Evolutionary conservation across 2,329 filamentous ascomycete genomes (phyloP), one percentile per base, ranked within the genome.

Genomic region (Phaeosphaeriaceae sp.): DNA sequence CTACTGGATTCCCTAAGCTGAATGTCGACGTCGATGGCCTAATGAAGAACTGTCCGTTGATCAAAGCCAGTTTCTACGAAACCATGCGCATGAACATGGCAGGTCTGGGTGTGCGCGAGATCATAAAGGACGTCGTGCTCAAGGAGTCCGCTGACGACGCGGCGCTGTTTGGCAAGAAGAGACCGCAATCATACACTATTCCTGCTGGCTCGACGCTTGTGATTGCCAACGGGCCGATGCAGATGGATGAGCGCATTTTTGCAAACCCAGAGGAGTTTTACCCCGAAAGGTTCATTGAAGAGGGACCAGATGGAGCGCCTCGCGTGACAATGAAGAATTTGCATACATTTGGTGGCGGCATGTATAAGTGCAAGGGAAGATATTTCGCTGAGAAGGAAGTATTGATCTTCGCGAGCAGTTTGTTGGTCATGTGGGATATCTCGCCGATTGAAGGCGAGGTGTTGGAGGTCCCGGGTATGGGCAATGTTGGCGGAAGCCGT

Each of bases 371-470:
- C 45, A 63, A 63, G 47, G 60, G 60, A 5, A 52, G 60, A 11
- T 63, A 63, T 44, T 63, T 63, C 19, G 60, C 60, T 15, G 60
- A 63, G 54, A 63, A 63, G 49, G 57, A 63, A 31, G 54, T 60
- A 6, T 33, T 63, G 36, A 63, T 63, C 13, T 63, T 63, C 24
- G 57, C 47, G 27, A 49, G 25, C 40, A 36, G 47, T 21, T 36
- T 49, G 41, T 48, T 62, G 40, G 51, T 53, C 24, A 62, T 62
- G 60, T 62, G 60, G 60, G 60, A 62, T 55, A 13, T 60, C 13
- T 48, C 27, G 17, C 56, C 58, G 17, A 31, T 46, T n/a, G 21
- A 50, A 15, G 50, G 60, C 9, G 60, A 56, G 24, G 57, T 51
- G 48, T 27, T 62, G n/a, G 36, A 40, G 20, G 55, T 62, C 31